phyloP scores from a whole-genome alignment of 1,284 basidiomycete species.

The Ganoderma meredithae region DNA sequence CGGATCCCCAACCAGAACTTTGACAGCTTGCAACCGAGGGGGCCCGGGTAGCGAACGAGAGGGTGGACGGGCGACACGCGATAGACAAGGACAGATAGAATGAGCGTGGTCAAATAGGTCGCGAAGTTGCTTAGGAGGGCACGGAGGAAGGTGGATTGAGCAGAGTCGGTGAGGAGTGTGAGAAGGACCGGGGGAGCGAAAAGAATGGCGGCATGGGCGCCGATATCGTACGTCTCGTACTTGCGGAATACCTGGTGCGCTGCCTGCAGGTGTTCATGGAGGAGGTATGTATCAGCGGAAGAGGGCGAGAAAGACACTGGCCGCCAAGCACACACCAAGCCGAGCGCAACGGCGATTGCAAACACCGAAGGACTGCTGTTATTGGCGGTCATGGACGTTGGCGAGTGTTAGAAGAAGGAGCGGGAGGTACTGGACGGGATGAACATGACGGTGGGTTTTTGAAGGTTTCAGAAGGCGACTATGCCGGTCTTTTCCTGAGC shows the following conservation, averaged over 20 bases:
- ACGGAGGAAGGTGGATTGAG: neutral
- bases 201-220: conserved; percentile 4
- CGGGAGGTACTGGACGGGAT: neutral
- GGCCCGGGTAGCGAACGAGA: conserved; percentile 32
- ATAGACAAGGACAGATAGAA: conserved; percentile 9
- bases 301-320: neutral
- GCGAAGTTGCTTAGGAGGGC: neutral
- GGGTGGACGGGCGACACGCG: conserved; percentile 20
- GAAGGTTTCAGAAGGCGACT: neutral
- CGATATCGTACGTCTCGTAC: conserved; percentile 13
- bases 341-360: neutral
- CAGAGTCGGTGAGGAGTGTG: neutral
- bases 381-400: neutral
- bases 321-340: neutral
- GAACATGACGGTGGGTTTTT: neutral
- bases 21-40: conserved; percentile 31
- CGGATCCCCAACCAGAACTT: conserved; percentile 30
- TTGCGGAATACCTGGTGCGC: conserved; percentile 11
- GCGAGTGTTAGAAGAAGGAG: neutral
- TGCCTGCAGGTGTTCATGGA: neutral
- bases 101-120: conserved; percentile 12
- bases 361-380: neutral
- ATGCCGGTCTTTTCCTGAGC: no score
- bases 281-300: neutral
- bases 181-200: neutral